Evolutionary conservation across 495 filamentous ascomycete genomes (phyloP).

Genomic region (Hypoxylon fragiforme): DNA sequence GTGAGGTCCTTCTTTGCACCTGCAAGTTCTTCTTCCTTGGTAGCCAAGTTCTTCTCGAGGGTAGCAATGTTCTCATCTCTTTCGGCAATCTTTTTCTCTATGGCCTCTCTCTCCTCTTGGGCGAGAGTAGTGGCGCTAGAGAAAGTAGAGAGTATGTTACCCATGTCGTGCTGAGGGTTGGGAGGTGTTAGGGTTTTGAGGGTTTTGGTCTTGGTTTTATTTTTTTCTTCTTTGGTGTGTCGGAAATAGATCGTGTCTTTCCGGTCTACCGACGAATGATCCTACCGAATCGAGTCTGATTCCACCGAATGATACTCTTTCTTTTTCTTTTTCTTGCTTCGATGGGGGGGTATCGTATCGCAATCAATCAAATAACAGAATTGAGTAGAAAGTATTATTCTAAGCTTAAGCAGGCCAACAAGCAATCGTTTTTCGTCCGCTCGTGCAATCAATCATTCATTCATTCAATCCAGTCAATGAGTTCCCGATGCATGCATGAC

Average conservation of each 20-base stretch:
- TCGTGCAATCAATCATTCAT: slow-evolving; percentile 20
- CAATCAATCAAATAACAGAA: slow-evolving; percentile 30
- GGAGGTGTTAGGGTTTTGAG: no score
- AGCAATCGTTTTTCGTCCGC: slow-evolving; percentile 1
- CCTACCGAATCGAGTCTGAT: background rate
- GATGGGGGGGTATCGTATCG: slow-evolving; percentile 16
- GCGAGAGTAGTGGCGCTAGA: slow-evolving; percentile 25
- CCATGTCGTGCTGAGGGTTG: no score
- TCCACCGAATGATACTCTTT: slow-evolving; percentile 1
- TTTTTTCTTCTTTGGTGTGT: background rate
- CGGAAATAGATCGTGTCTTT: background rate
- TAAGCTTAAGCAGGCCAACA: slow-evolving; percentile 7
- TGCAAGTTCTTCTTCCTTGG: slow-evolving; percentile 51
- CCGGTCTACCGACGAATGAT: background rate
- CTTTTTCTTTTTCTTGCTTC: background rate
- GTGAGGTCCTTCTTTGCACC: slow-evolving; percentile 40
- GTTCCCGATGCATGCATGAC: slow-evolving; percentile 30
- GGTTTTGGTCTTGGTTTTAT: no score
- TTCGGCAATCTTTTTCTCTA: slow-evolving; percentile 45
- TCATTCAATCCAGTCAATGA: slow-evolving; percentile 3
- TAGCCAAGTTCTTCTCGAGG: slow-evolving; percentile 48
- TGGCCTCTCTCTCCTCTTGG: slow-evolving; percentile 41
- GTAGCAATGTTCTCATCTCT: slow-evolving; percentile 46
- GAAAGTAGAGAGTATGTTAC: slow-evolving; percentile 31
- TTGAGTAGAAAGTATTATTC: slow-evolving; percentile 17